Evolutionary conservation across 768 basidiomycete species (phyloP), one percentile per base, ranked within the genome.

Genomic region (Gymnopilus junonius): DNA sequence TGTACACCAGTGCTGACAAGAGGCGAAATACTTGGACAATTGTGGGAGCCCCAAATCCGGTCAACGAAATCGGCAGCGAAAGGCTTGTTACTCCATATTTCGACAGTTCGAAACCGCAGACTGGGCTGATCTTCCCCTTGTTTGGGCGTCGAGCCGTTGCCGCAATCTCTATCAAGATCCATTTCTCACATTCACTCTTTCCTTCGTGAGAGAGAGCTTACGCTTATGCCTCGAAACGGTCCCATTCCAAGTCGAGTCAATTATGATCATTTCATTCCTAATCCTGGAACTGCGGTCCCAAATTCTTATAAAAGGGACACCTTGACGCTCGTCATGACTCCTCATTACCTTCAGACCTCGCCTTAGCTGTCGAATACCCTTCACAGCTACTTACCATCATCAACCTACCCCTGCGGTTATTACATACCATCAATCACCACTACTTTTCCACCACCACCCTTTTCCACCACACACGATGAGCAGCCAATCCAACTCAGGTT

Each of bases 191-290:
- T 72, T 72, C 69, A 71, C 73, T 71, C 67, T 66, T 53, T 60
- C 54, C 58, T 63, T 67, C 70, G 67, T 73, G 70, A 70, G 70
- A 71, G 67, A 57, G 48, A 62, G 59, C 53, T 67, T 67, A 55
- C 63, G 51, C 64, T 62, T 69, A 69, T 65, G 64, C 71, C 67
- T 65, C 63, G 64, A 66, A 67, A 67, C 67, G 71, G 54, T 58
- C 68, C 68, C 60, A 65, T 73, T 69, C 71, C 75, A 73, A 69
- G 77, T 78, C 71, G 77, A 82, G 77, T 80, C 79, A 77, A 76
- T 75, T 71, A 74, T 74, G 70, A 68, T 71, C 71, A 75, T 64
- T 69, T 71, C 67, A 65, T 75, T 71, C 72, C 71, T 72, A 70
- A 67, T 69, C 71, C 73, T 70, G 69, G 69, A 69, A 71, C 70